Evolutionary conservation across 129 eudicot species (phyloP).

Genomic region (Tanacetum coccineum): DNA sequence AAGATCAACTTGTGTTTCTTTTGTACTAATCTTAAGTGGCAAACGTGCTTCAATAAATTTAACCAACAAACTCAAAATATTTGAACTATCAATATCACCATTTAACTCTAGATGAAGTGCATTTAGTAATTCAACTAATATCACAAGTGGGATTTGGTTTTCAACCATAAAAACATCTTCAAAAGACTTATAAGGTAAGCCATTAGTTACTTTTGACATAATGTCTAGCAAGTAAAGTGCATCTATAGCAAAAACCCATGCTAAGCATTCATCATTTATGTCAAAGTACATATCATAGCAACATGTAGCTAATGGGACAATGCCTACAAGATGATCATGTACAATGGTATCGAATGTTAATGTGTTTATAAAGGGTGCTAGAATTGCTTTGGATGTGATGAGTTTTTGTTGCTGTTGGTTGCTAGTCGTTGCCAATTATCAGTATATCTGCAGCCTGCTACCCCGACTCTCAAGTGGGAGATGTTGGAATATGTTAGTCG

Average conservation of each 20-base stretch:
- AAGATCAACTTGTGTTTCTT: not conserved
- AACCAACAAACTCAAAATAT: conserved; percentile 5
- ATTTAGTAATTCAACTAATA: conserved; percentile 22
- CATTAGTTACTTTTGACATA: conserved; percentile 4
- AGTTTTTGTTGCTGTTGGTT: conserved; percentile 26
- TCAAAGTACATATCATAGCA: conserved; percentile 33
- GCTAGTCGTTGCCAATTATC: too few relatives aligned
- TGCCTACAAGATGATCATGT: not conserved
- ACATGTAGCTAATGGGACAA: conserved; percentile 21
- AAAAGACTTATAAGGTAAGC: not conserved
- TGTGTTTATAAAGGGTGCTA: conserved; percentile 10
- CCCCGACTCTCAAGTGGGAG: too few relatives aligned
- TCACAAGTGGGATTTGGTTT: conserved; percentile 43
- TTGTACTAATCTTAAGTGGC: conserved; percentile 26
- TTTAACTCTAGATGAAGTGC: conserved; percentile 1
- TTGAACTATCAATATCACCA: not conserved
- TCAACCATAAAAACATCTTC: conserved; percentile 41
- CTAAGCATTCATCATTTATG: conserved; percentile 15
- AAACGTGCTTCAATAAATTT: conserved; percentile 23
- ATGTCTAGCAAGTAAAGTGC: conserved; percentile 28
- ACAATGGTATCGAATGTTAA: not conserved
- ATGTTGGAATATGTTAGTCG: too few relatives aligned
- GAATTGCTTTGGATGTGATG: conserved; percentile 17
- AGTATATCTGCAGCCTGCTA: too few relatives aligned
- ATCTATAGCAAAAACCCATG: conserved; percentile 31